These are phyloP conservation scores for Achlya hypogyna DNA, from an alignment of 352 stramenopile genomes.

Conservation along the genomic window DNA sequence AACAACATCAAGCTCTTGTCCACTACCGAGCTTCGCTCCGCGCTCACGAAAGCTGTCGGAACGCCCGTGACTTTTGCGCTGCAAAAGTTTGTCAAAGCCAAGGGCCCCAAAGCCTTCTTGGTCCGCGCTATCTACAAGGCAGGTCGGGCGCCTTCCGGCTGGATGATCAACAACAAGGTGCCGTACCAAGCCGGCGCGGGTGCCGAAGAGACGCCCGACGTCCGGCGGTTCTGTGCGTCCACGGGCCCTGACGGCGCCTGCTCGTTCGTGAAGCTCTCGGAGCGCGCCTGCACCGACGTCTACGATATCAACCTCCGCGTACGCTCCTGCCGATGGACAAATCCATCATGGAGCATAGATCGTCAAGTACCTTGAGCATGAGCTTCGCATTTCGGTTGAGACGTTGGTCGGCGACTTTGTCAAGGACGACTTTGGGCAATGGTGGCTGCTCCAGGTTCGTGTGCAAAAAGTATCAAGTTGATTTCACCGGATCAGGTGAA, in stretches of 20 bases:
- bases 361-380: slow-evolving; percentile 62
- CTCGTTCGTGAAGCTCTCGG: slow-evolving; percentile 74
- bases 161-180: slow-evolving; percentile 73
- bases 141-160: slow-evolving; percentile 47
- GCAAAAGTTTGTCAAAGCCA: slow-evolving; percentile 61
- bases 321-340: slow-evolving; percentile 10
- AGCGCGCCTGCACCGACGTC: slow-evolving; percentile 49
- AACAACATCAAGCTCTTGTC: slow-evolving; percentile 60
- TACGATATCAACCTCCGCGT: slow-evolving; percentile 65
- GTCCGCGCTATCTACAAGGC: slow-evolving; percentile 55
- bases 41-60: slow-evolving; percentile 51
- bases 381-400: slow-evolving; percentile 46
- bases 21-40: slow-evolving; percentile 49
- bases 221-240: slow-evolving; percentile 1
- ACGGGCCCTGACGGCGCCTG: slow-evolving; percentile 40
- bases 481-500: slow-evolving; percentile 30
- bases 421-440: slow-evolving; percentile 54
- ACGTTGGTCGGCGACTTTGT: slow-evolving; percentile 60
- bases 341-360: slow-evolving; percentile 27
- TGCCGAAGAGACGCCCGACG: slow-evolving; percentile 21
- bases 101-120: slow-evolving; percentile 62
- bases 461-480: not conserved
- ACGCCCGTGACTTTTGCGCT: slow-evolving; percentile 61
- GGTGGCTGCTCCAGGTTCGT: slow-evolving; percentile 59
- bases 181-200: slow-evolving; percentile 24